Base-by-base conservation (phyloP, 1,284 basidiomycete species). In the Ustilago nuda region DNA sequence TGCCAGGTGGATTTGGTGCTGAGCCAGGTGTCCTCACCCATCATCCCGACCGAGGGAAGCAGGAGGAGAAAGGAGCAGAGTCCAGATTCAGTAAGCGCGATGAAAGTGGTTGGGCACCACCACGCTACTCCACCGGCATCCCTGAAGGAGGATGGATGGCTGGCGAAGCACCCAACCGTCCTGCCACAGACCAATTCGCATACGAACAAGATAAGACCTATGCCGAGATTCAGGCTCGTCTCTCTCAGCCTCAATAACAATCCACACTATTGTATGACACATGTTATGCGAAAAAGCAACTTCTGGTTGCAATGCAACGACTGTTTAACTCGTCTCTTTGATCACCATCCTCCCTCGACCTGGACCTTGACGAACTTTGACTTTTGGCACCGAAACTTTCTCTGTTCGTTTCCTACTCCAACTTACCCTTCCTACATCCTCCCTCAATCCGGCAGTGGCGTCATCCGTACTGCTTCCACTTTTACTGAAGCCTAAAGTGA, bases 91-190 rank as follows among this genome's bases (percentile, higher is more conserved):
- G 35, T n/a, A 27, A 56, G 30, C 54, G 80, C 12, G 66, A 59
- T 35, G 56, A 61, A 15, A 50, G 61, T 7, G 82, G 82, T 19
- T 84, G 82, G 82, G 80, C 82, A 19, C 69, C 77, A 7, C 67
- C 76, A 0, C 76, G 82, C 6, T 84, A 84, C 56, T 19, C 55
- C 32, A 52, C 65, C 0, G 67, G 72, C 50, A 30, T 59, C 1
- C 76, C 69, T 3, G 55, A 65, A 15, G 73, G 74, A 17, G 79
- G 79, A 2, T 76, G 79, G 73, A 57, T 69, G 23, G 9, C 56
- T 3, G 78, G 65, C 17, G 77, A 79, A 53, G 62, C 64, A 27
- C 64, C 76, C 13, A 78, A 74, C 45, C 53, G 53, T 3, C 76
- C 76, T 13, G 75, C 70, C 0, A 55, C 56, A 8, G 66, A 77